Conservation (phyloP, 768 basidiomycete genomes). For the Leccinum variicolor region DNA sequence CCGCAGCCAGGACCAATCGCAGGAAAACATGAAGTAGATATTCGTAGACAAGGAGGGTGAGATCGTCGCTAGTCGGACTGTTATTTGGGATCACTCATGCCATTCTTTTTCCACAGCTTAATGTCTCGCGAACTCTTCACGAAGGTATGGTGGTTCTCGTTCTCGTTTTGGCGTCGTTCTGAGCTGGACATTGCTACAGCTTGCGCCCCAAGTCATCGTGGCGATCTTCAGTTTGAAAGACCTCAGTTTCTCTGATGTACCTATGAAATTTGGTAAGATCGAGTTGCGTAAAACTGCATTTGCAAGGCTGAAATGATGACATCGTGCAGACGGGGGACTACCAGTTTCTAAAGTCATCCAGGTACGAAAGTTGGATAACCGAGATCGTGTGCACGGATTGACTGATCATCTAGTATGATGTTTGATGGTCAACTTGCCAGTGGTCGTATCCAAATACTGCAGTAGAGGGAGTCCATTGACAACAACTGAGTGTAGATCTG, state of each 20-base stretch:
- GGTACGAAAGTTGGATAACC: conserved; percentile 5
- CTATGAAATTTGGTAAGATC: conserved; percentile 13
- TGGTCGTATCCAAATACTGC: too few relatives aligned
- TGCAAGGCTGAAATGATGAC: neutral
- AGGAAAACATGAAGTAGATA: conserved; percentile 6
- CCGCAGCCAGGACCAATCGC: neutral
- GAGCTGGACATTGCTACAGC: conserved; percentile 23
- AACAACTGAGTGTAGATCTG: too few relatives aligned
- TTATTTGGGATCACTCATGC: neutral
- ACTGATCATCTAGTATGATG: conserved; percentile 6
- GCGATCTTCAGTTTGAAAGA: conserved; percentile 44
- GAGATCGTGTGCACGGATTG: neutral
- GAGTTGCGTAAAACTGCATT: neutral
- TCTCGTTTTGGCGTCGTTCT: conserved; percentile 13
- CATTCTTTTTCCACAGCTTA: conserved; percentile 26
- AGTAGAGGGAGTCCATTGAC: too few relatives aligned
- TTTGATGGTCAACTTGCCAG: conserved; percentile 20
- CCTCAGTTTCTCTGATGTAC: conserved; percentile 18
- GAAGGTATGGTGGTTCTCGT: conserved; percentile 8
- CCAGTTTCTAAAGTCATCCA: conserved; percentile 16
- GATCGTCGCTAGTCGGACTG: neutral
- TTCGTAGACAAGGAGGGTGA: conserved; percentile 23
- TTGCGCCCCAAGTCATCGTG: conserved; percentile 42
- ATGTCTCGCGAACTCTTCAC: conserved; percentile 27
- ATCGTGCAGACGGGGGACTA: conserved; percentile 7